Base-by-base conservation (phyloP, 768 basidiomycete genomes). In the Boletales sp. region DNA sequence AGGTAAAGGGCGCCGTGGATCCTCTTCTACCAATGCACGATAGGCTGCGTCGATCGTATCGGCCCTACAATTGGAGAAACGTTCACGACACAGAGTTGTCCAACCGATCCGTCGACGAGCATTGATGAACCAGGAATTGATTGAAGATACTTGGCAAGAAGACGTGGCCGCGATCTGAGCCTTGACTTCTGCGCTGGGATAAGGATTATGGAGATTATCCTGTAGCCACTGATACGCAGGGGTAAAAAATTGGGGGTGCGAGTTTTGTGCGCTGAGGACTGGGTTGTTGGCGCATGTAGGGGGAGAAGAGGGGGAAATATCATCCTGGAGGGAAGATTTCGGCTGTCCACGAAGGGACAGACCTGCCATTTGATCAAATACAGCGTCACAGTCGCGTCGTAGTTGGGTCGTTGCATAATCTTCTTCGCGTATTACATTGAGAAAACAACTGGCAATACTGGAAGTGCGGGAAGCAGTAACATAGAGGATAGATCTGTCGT, bases 51-150 rank as follows among this genome's bases (percentile, higher is more conserved):
- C 61, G 0, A 69, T 15, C 19, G 63, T 60, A 13, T 68, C 67
- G 1, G 56, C 52, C 10, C 63, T 53, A 12, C 63, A 59, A 9
- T 55, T 62, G 8, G 56, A 47, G 17, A 72, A 67, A 31, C 21
- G 27, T 3, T 61, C 55, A 1, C 65, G 67, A 5, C 75, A 72
- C 0, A 80, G 44, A 0, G 47, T 13, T 10, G 73, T 80, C 81
- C 81, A 83, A 0, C 80, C 80, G 0, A 81, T 81, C 0, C 79
- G 72, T 18, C 73, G 74, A 1, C 81, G 72, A 2, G 64, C 67
- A 8, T 74, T 72, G 17, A 70, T 54, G 30, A 82, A 82, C 81
- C 81, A 82, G 0, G 59, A 54, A 35, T 74, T 72, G 38, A 82
- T 45, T 0, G 70, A 68, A 38, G 59, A 52, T 0, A 52, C 11